Evolutionary conservation across 768 basidiomycete genomes (phyloP).

Genomic region (Boletus rex-veris): DNA sequence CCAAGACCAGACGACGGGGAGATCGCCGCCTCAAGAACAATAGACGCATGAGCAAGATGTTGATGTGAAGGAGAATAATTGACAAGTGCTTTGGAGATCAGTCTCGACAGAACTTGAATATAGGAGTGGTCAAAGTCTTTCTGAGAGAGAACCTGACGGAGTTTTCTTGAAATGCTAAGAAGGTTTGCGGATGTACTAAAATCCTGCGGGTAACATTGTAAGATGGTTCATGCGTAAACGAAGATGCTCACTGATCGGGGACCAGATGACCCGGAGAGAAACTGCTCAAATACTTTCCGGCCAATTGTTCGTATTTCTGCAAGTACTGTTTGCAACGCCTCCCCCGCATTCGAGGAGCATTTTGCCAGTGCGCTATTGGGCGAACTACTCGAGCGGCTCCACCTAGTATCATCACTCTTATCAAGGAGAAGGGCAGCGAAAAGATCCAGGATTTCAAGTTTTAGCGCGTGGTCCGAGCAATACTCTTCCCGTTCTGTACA

Average conservation of each 20-base stretch:
- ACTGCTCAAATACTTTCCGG: conserved; percentile 17
- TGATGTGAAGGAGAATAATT: conserved; percentile 34
- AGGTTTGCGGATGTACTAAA: conserved; percentile 36
- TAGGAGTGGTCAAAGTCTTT: conserved; percentile 62
- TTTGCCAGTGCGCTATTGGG: background rate
- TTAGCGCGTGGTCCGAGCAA: conserved; percentile 29
- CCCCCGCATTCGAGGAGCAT: conserved; percentile 11
- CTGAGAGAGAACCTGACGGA: conserved; percentile 41
- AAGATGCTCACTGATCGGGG: conserved; percentile 25
- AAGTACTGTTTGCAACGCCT: conserved; percentile 23
- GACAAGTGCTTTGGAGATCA: conserved; percentile 46
- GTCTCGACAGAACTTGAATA: conserved; percentile 53
- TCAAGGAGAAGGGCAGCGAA: conserved; percentile 40
- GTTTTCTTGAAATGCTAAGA: conserved; percentile 37
- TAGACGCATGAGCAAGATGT: conserved; percentile 30
- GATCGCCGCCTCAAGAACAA: conserved; percentile 45
- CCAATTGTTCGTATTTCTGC: conserved; percentile 18
- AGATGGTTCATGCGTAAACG: background rate
- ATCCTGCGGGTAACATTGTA: conserved; percentile 23
- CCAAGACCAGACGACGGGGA: conserved; percentile 70
- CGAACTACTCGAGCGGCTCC: background rate
- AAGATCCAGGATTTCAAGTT: conserved; percentile 43
- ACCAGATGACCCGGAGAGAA: conserved; percentile 10
- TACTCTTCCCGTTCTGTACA: conserved; percentile 25
- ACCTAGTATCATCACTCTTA: conserved; percentile 20